Evolutionary conservation across 164 flowering plant species (phyloP), one percentile per base, ranked within the genome.

Genomic region (Vitis vinifera): DNA sequence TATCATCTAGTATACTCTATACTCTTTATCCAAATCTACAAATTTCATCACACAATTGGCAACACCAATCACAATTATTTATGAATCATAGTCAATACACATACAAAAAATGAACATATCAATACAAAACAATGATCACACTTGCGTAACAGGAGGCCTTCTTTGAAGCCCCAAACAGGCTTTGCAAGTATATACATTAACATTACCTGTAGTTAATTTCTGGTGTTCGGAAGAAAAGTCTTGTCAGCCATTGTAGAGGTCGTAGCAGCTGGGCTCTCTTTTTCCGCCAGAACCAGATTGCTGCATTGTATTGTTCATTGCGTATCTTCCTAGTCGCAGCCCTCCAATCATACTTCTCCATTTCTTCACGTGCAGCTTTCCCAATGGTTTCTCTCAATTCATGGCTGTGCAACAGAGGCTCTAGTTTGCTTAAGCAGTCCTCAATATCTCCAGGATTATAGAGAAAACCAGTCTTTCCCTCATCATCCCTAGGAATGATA

Each of bases 201-300:
- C 4, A 68, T 48, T 9, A 84, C 65, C 79, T 72, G 52, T 76
- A 85, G 59, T 72, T 75, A 8, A 83, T 80, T 75, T 85, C 85
- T 16, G 92, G 88, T 14, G 92, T 76, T 15, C 77, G 78, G 75
- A 83, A 85, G 11, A 92, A 55, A 12, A 77, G 75, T 52, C 78
- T 80, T 7, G 77, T 67, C 59, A 91, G 63, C 97, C 97, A 89
- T 57, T 89, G 93, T 0, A 95, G 1, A 27, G 98, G 99, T 66
- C 88, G 71, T 68, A 86, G 61, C 3, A 89, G 66, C 69, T 87
- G 82, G 2, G 90, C 90, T 75, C 90, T 87, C 83, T 89, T 85
- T 88, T 88, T 91, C 75, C 88, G 71, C 99, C 98, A 95, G 76
- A 95, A 95, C 98, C 98, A 95, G 63, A 93, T 95, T 51, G 99